phyloP scores from a whole-genome alignment of 2,329 filamentous ascomycete genomes.

The Aspergillus pseudoterreus region DNA sequence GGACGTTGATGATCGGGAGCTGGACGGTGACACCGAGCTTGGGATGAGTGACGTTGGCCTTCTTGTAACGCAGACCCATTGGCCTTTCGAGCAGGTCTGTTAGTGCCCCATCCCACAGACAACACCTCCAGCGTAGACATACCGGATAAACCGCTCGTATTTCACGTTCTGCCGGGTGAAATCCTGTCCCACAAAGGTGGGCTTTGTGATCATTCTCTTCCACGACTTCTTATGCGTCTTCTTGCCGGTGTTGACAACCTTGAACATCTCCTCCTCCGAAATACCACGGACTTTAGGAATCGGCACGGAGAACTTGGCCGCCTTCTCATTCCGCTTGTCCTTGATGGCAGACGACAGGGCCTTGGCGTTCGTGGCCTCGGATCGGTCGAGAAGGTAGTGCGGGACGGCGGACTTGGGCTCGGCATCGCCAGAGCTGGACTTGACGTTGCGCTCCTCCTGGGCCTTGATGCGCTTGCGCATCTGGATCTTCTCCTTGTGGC shows the following conservation, averaged over 20 bases:
- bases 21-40: conserved; percentile 85
- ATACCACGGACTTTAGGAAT: conserved; percentile 93
- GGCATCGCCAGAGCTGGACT: conserved; percentile 66
- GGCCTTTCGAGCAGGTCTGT: conserved; percentile 35
- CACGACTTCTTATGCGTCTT: conserved; percentile 81
- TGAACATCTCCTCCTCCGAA: conserved; percentile 96
- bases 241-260: conserved; percentile 92
- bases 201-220: conserved; percentile 68
- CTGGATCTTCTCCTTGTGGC: conserved; percentile 97
- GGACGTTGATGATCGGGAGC: conserved; percentile 71
- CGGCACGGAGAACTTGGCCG: conserved; percentile 87
- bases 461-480: conserved; percentile 93
- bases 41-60: conserved; percentile 66
- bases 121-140: neutral
- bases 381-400: conserved; percentile 89
- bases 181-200: conserved; percentile 84
- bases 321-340: conserved; percentile 91
- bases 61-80: conserved; percentile 77
- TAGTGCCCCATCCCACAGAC: neutral
- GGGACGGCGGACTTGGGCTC: conserved; percentile 80
- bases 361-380: conserved; percentile 64
- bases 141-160: conserved; percentile 64
- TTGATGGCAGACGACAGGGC: conserved; percentile 83
- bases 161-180: conserved; percentile 87
- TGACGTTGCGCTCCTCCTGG: conserved; percentile 94